phyloP scores from a whole-genome alignment of 2,329 filamentous ascomycete species.

The Bipolaris oryzae region DNA sequence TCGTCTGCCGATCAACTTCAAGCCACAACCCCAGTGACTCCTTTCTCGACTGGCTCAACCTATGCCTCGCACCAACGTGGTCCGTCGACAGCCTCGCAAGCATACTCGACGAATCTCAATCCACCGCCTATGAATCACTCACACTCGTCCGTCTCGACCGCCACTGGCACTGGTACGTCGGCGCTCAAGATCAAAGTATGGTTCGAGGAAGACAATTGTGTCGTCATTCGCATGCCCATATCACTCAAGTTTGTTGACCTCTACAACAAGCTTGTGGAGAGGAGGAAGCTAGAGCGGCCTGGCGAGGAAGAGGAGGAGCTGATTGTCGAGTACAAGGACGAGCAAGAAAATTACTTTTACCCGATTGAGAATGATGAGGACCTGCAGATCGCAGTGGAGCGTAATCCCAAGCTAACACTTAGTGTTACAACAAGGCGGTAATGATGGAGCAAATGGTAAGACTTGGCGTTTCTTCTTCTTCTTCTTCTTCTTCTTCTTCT shows the following conservation, averaged over 20 bases:
- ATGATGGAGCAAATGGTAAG: not conserved
- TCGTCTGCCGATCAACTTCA: conserved; percentile 49
- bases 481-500: not conserved
- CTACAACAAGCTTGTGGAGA: conserved; percentile 81
- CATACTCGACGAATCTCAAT: conserved; percentile 38
- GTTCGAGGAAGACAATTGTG: conserved; percentile 83
- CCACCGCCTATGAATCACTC: conserved; percentile 49
- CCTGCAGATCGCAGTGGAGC: conserved; percentile 76
- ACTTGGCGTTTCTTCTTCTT: not conserved
- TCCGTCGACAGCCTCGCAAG: conserved; percentile 43
- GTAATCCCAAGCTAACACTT: conserved; percentile 86
- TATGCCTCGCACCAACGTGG: conserved; percentile 53
- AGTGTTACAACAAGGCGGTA: conserved; percentile 44
- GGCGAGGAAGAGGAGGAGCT: conserved; percentile 67
- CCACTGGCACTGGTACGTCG: conserved; percentile 37
- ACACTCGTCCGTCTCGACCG: conserved; percentile 44
- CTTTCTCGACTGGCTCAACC: conserved; percentile 43
- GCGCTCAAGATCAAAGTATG: conserved; percentile 90
- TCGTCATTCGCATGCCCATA: conserved; percentile 84
- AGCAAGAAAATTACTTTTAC: conserved; percentile 75
- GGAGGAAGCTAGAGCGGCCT: conserved; percentile 71
- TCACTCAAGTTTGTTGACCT: conserved; percentile 80
- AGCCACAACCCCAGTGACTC: conserved; percentile 43
- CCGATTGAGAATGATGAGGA: conserved; percentile 80
- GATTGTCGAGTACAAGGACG: conserved; percentile 84